A percentile compares a stretch with the other conserved stretches of the same genome.
Evolutionary conservation across 139 green algal species (phyloP).

Genomic region (Desmodesmus armatus): DNA sequence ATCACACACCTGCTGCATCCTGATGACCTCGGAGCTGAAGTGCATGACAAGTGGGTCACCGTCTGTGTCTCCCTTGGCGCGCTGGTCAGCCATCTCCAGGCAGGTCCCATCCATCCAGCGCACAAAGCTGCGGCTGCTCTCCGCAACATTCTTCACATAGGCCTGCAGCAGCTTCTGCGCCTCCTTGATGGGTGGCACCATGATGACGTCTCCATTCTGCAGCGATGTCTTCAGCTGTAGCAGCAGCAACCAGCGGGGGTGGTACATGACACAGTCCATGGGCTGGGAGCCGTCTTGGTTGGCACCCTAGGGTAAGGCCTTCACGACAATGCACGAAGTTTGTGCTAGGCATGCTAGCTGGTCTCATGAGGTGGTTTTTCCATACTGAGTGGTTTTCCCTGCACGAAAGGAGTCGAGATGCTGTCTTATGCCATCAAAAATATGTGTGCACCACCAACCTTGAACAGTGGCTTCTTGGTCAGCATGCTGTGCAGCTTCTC

Average conservation of each 20-base stretch:
- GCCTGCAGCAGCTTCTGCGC: slow-evolving; percentile 40
- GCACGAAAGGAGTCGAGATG: too few relatives aligned
- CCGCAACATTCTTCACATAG: slow-evolving; percentile 46
- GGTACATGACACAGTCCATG: too few relatives aligned
- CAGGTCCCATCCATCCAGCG: slow-evolving; percentile 95
- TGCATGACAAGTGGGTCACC: slow-evolving; percentile 41
- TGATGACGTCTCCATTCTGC: slow-evolving; percentile 81
- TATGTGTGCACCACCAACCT: slow-evolving; percentile 45
- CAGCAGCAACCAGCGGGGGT: neutral
- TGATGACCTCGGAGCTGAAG: slow-evolving; percentile 45
- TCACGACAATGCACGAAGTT: too few relatives aligned
- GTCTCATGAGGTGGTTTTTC: too few relatives aligned
- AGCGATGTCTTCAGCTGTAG: slow-evolving; percentile 80
- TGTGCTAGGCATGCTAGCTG: too few relatives aligned
- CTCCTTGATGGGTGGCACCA: slow-evolving; percentile 85
- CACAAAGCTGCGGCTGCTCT: slow-evolving; percentile 76
- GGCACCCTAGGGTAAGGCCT: too few relatives aligned
- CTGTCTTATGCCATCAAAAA: too few relatives aligned
- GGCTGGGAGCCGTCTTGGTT: too few relatives aligned
- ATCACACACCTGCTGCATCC: slow-evolving; percentile 41
- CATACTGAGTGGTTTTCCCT: too few relatives aligned
- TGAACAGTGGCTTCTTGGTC: slow-evolving; percentile 57
- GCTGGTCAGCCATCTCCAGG: slow-evolving; percentile 82
- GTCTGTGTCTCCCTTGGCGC: slow-evolving; percentile 42
- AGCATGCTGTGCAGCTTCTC: slow-evolving; percentile 61